Evolutionary conservation across 108 stramenopile species (phyloP), one percentile per base, ranked within the genome.

Genomic region (Stephanodiscus minutulus): DNA sequence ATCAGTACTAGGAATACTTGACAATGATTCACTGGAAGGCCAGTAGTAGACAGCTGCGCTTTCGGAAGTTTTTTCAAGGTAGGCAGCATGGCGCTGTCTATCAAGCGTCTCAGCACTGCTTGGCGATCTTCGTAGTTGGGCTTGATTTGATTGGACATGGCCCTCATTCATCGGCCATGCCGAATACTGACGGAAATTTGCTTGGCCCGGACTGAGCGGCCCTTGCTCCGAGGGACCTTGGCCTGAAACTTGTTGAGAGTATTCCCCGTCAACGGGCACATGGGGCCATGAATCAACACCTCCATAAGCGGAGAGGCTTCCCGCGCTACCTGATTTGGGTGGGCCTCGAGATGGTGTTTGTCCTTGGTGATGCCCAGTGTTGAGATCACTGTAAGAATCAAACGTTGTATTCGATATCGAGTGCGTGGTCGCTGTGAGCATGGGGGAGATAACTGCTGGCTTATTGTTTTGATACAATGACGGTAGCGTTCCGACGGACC

Each of bases 321-420:
- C 70, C 15, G 66, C 77, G 52, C 77, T 78, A 24, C 61, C 70
- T 65, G 70, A 39, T n/a, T 46, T 62, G 1, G 63, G 31, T 24
- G 61, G 71, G 33, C 37, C 37, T 53, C 49, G 61, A 13, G 65
- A 31, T 47, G 25, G 13, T 3, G 29, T 50, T 36, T 66, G 65
- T 33, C 22, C 47, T 66, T 66, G 65, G 21, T 54, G 21, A 18
- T 52, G 33, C 12, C 66, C 54, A 36, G 37, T 70, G 28, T 39
- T 70, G 10, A 78, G 48, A 65, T 78, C 77, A 15, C 50, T 60
- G 24, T 58, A 69, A 12, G 77, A 56, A 22, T 71, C 77, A 21
- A 75, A 28, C n/a, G 77, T 68, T n/a, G 66, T 69, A 49, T 60
- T 61, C 22, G 76, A 70, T 43, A 69, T 71, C 41, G 77, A 78